These are phyloP conservation scores for Hylodesmum podocarpum DNA, from an alignment of 306 rosid species.

Conservation along the genomic window DNA sequence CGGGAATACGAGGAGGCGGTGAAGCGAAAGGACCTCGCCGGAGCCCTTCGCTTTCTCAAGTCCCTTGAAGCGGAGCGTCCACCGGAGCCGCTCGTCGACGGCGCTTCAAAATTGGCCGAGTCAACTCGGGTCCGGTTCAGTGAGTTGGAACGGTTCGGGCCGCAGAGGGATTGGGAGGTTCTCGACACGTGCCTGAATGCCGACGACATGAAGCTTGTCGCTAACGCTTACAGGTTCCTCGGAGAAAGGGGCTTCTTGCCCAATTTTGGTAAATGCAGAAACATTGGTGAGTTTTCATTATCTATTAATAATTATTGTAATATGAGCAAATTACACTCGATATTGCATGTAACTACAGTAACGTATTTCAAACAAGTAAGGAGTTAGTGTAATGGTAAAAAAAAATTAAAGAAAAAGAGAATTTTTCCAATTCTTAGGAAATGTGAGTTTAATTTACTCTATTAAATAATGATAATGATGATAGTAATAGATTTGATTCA, in stretches of 20 bases:
- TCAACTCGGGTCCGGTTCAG: slow-evolving; percentile 43
- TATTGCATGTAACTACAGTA: too few relatives aligned
- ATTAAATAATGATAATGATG: too few relatives aligned
- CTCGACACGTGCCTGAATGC: slow-evolving; percentile 92
- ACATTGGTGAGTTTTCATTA: slow-evolving; percentile 56
- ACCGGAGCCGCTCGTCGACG: slow-evolving; percentile 30
- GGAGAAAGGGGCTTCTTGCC: slow-evolving; percentile 79
- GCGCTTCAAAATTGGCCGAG: slow-evolving; percentile 32
- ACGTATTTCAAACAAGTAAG: too few relatives aligned
- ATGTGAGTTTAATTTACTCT: too few relatives aligned
- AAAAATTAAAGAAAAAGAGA: too few relatives aligned
- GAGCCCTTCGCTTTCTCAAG: slow-evolving; percentile 71
- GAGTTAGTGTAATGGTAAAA: too few relatives aligned
- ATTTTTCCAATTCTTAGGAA: too few relatives aligned
- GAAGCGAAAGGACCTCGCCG: slow-evolving; percentile 90
- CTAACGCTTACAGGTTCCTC: slow-evolving; percentile 73
- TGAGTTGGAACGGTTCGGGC: slow-evolving; percentile 58
- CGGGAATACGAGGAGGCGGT: slow-evolving; percentile 90
- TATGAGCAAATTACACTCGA: too few relatives aligned
- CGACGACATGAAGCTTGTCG: slow-evolving; percentile 93
- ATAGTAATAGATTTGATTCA: too few relatives aligned
- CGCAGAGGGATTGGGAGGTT: slow-evolving; percentile 91
- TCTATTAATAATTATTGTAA: too few relatives aligned
- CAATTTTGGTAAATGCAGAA: slow-evolving; percentile 86
- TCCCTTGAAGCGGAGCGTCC: slow-evolving; percentile 49